Conservation (phyloP, 2,329 filamentous ascomycete species). For the Colletotrichum abscissum region DNA sequence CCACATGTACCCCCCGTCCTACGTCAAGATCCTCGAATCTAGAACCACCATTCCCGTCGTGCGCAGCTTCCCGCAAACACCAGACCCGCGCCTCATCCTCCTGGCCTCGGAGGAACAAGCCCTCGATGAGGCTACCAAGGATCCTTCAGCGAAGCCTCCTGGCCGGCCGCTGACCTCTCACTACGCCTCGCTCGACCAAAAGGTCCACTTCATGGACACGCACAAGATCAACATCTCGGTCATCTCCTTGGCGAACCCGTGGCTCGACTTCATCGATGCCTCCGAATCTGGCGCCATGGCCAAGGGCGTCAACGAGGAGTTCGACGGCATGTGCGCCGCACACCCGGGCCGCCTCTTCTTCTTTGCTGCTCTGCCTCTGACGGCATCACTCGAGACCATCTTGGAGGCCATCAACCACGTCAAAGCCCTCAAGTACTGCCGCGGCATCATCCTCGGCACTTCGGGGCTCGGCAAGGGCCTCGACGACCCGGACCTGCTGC, state of each 20-base stretch:
- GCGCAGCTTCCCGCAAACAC: conserved; percentile 68
- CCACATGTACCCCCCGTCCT: conserved; percentile 75
- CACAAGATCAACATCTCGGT: conserved; percentile 87
- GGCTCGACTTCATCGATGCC: conserved; percentile 84
- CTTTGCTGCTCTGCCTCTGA: conserved; percentile 85
- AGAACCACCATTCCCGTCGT: conserved; percentile 76
- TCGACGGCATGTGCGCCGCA: conserved; percentile 76
- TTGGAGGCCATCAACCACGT: conserved; percentile 74
- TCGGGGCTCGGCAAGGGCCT: conserved; percentile 82
- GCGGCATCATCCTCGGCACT: conserved; percentile 91
- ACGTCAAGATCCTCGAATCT: conserved; percentile 69
- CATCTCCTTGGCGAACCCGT: conserved; percentile 91
- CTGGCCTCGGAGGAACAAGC: conserved; percentile 62
- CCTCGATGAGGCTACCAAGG: conserved; percentile 62
- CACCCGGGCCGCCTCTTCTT: conserved; percentile 80
- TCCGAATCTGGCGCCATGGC: conserved; percentile 73
- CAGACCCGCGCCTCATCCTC: conserved; percentile 74
- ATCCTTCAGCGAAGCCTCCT: conserved; percentile 68
- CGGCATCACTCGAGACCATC: conserved; percentile 71
- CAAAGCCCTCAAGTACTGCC: conserved; percentile 71
- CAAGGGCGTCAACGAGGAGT: conserved; percentile 78
- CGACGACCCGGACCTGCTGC: conserved; percentile 79
- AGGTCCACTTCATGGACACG: conserved; percentile 87
- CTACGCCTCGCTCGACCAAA: conserved; percentile 83
- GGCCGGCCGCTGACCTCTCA: conserved; percentile 86